Percentiles rank a stretch among this genome's conserved stretches.
Evolutionary conservation across 1,284 basidiomycete genomes (phyloP).

Genomic region (Trametes polyzona): DNA sequence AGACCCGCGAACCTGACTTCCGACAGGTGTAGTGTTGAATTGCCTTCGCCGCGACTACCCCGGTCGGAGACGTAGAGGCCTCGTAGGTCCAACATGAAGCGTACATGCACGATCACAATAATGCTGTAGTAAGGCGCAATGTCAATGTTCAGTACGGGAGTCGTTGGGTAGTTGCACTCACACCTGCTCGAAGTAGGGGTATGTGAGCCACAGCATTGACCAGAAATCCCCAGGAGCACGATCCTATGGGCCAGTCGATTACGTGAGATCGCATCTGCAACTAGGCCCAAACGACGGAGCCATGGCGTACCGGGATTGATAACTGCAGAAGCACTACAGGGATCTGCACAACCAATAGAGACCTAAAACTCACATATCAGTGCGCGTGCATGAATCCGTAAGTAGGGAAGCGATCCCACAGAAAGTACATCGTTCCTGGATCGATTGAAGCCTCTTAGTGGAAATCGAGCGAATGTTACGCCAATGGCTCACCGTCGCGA

Average conservation of each 20-base stretch:
- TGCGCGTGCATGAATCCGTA: not conserved
- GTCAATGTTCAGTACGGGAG: not conserved
- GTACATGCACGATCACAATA: not conserved
- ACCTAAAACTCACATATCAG: not conserved
- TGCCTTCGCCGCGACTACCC: not conserved
- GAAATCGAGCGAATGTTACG: too few relatives aligned
- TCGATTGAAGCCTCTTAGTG: too few relatives aligned
- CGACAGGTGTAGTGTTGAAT: not conserved
- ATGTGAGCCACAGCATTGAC: constrained; percentile 4
- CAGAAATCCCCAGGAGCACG: too few relatives aligned
- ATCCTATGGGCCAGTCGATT: not conserved
- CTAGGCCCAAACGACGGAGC: too few relatives aligned
- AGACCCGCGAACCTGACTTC: not conserved
- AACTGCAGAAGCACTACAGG: not conserved
- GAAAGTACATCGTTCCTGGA: constrained; percentile 14
- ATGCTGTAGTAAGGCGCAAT: not conserved
- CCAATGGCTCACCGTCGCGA: constrained; percentile 17
- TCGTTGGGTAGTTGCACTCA: not conserved
- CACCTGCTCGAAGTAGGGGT: constrained; percentile 13
- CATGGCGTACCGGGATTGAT: not conserved
- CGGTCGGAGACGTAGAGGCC: constrained; percentile 2
- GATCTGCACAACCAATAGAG: not conserved
- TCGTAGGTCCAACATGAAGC: constrained; percentile 13
- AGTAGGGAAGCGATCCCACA: constrained; percentile 4
- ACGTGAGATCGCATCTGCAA: not conserved